Conservation (phyloP, 768 basidiomycete species). For the Amanita fuliginea region DNA sequence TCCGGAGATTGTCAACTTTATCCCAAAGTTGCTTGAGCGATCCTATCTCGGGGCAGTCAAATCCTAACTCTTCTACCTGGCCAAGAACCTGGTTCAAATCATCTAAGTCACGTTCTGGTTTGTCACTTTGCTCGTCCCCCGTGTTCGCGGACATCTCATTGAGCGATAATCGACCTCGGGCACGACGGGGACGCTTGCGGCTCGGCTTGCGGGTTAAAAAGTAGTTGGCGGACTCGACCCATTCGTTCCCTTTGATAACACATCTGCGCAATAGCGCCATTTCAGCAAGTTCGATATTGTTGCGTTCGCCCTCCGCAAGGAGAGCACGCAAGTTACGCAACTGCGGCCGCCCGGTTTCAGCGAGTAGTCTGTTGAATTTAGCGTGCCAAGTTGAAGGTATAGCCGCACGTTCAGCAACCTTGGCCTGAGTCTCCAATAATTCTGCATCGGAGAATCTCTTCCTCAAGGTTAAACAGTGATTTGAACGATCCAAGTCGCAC, state of each 20-base stretch:
- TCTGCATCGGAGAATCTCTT: conserved; percentile 77
- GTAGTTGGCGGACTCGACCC: conserved; percentile 77
- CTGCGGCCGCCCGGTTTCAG: conserved; percentile 58
- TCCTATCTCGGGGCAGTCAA: conserved; percentile 71
- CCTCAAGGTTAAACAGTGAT: conserved; percentile 47
- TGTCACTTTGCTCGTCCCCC: conserved; percentile 49
- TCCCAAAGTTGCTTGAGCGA: conserved; percentile 41
- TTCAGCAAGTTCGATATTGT: conserved; percentile 65
- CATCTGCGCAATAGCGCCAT: conserved; percentile 64
- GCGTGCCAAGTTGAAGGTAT: conserved; percentile 67
- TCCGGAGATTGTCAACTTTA: conserved; percentile 55
- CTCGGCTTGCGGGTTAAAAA: conserved; percentile 75
- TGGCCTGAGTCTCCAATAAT: conserved; percentile 52
- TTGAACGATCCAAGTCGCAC: conserved; percentile 41
- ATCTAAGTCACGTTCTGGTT: conserved; percentile 58
- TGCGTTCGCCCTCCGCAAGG: conserved; percentile 84
- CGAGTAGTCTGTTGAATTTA: conserved; percentile 56
- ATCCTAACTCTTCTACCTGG: conserved; percentile 72
- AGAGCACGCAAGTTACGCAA: conserved; percentile 72
- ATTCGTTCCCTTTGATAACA: conserved; percentile 72
- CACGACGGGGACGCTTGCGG: conserved; percentile 61
- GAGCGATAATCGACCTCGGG: conserved; percentile 40
- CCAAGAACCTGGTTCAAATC: conserved; percentile 60
- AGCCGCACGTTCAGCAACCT: conserved; percentile 60
- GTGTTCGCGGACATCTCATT: conserved; percentile 21